Evolutionary conservation across 2,329 filamentous ascomycete species (phyloP).

Genomic region (Periconia macrospinosa): DNA sequence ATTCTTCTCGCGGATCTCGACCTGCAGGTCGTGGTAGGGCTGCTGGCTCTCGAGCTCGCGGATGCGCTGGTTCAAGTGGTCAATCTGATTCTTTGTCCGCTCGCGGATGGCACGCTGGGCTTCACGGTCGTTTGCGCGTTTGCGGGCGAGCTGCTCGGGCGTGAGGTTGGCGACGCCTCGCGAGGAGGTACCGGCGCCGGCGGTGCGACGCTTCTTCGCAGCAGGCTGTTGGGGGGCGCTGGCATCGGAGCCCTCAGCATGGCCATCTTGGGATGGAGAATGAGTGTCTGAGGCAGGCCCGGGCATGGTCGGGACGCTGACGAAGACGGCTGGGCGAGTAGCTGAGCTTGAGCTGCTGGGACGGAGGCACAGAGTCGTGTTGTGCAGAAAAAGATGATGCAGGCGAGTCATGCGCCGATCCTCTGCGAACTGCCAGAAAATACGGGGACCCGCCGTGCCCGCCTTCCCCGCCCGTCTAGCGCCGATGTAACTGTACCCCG

Average conservation of each 20-base stretch:
- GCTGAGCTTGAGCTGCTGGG: slow-evolving; percentile 1
- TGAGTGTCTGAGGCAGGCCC: slow-evolving; percentile 10
- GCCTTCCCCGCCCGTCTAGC: too few relatives aligned
- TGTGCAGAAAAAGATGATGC: neutral
- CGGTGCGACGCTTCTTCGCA: slow-evolving; percentile 39
- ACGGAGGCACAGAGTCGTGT: slow-evolving; percentile 3
- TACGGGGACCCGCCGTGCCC: too few relatives aligned
- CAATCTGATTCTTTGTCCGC: slow-evolving; percentile 79
- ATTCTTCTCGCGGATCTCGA: slow-evolving; percentile 74
- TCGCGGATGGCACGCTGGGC: slow-evolving; percentile 84
- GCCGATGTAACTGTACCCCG: neutral
- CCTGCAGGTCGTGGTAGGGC: slow-evolving; percentile 81
- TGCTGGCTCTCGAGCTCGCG: slow-evolving; percentile 76
- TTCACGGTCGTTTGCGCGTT: slow-evolving; percentile 87
- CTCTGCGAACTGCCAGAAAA: too few relatives aligned
- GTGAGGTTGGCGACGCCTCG: slow-evolving; percentile 86
- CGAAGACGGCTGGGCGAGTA: neutral
- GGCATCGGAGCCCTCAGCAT: slow-evolving; percentile 5
- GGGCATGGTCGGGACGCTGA: slow-evolving; percentile 12
- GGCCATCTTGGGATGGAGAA: slow-evolving; percentile 10
- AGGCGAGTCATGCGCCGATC: slow-evolving; percentile 4
- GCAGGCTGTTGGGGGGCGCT: slow-evolving; percentile 9
- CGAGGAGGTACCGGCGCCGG: slow-evolving; percentile 42
- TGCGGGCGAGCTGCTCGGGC: slow-evolving; percentile 84
- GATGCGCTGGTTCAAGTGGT: slow-evolving; percentile 71